Conservation (phyloP, 768 basidiomycete genomes). For the Galerina sulciceps region DNA sequence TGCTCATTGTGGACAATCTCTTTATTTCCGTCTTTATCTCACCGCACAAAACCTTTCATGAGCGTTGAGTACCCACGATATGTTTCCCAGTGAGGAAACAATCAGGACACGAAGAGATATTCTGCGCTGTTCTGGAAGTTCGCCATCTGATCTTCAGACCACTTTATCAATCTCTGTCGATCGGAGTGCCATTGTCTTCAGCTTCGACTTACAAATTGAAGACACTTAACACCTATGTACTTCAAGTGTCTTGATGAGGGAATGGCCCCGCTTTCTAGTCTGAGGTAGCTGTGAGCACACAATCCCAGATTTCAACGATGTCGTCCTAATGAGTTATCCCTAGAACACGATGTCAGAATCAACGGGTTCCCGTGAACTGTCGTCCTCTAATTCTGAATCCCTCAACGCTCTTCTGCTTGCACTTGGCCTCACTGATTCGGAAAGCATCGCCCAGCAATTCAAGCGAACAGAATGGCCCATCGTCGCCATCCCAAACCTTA, state of each 20-base stretch:
- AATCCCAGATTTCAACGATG: too few species aligned
- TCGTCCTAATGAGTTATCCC: too few species aligned
- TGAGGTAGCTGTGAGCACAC: too few species aligned
- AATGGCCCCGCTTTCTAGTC: too few species aligned
- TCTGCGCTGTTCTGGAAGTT: background rate
- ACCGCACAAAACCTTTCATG: too few species aligned
- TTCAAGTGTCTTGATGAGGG: too few species aligned
- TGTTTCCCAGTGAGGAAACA: too few species aligned
- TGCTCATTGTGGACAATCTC: too few species aligned
- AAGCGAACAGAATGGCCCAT: background rate
- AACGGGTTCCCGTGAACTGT: background rate
- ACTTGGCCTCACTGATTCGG: conserved; percentile 10
- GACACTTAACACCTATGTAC: background rate
- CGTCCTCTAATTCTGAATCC: conserved; percentile 15
- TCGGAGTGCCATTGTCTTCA: background rate
- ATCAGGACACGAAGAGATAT: too few species aligned
- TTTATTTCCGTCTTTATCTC: too few species aligned
- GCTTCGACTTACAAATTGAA: too few species aligned
- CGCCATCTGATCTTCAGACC: conserved; percentile 2
- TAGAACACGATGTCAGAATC: conserved; percentile 10
- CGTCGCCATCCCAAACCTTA: background rate
- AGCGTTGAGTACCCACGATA: too few species aligned
- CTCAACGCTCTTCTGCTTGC: conserved; percentile 15
- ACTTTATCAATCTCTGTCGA: background rate
- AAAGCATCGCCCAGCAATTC: background rate